These are phyloP conservation scores for Neobulgaria alba DNA, from an alignment of 2,329 filamentous ascomycete genomes.

Conservation along the genomic window DNA sequence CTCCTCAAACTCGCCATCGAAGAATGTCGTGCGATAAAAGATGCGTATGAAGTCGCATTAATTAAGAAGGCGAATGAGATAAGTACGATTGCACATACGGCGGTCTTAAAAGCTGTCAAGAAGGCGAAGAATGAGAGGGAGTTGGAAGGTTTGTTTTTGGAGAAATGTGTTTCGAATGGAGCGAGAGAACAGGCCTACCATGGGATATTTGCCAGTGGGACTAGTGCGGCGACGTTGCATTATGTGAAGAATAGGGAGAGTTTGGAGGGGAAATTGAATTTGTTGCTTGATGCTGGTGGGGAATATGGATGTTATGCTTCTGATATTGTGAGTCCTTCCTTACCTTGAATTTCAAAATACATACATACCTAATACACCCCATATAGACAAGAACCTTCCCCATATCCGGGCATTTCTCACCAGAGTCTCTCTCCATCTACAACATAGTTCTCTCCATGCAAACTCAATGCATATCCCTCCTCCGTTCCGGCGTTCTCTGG, in stretches of 20 bases:
- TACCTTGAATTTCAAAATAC: background rate
- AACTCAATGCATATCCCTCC: slow-evolving; percentile 60
- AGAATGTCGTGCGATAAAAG: slow-evolving; percentile 60
- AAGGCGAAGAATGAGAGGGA: slow-evolving; percentile 69
- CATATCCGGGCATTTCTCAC: slow-evolving; percentile 60
- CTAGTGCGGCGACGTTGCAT: slow-evolving; percentile 76
- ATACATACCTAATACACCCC: background rate
- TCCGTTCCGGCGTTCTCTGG: slow-evolving; percentile 70
- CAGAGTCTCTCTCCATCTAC: slow-evolving; percentile 67
- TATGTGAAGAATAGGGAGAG: slow-evolving; percentile 73
- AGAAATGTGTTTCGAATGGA: slow-evolving; percentile 64
- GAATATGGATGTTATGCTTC: slow-evolving; percentile 68
- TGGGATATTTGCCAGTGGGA: slow-evolving; percentile 74
- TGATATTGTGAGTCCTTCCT: slow-evolving; percentile 44
- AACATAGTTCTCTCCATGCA: slow-evolving; percentile 84
- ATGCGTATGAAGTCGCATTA: slow-evolving; percentile 65
- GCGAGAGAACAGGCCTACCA: slow-evolving; percentile 81
- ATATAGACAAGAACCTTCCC: slow-evolving; percentile 78
- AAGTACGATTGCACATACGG: slow-evolving; percentile 57
- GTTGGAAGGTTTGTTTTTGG: slow-evolving; percentile 72
- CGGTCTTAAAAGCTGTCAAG: slow-evolving; percentile 51
- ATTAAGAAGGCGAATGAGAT: slow-evolving; percentile 65
- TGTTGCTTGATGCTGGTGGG: slow-evolving; percentile 77
- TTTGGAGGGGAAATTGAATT: slow-evolving; percentile 61
- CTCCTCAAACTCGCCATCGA: slow-evolving; percentile 56